Evolutionary conservation across 192 early-diverging fungal species (phyloP), one percentile per base, ranked within the genome.

Genomic region (Rhizoclosmatium sp.): DNA sequence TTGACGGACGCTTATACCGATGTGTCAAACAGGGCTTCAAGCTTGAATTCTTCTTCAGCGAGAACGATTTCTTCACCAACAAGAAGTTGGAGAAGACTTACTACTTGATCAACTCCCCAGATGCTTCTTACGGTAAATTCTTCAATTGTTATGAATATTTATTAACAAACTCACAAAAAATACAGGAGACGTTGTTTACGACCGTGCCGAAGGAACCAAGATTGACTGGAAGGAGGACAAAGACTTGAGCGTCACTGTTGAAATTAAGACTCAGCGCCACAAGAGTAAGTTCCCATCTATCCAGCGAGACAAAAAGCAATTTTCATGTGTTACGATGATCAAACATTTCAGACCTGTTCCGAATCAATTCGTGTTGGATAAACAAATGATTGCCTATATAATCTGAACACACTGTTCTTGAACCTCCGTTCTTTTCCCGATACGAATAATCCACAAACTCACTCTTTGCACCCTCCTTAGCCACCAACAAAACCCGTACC

Each of bases 181-280:
- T 82, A 31, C 90, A 51, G 95, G 95, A 59, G 94, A 95, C 80
- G 92, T 96, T 66, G 89, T 97, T 66, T 98, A 95, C 82, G 95
- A 95, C 84, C 92, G 92, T 83, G 96, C 97, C 41, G 92, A 95
- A 84, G 98, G 96, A 45, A 93, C 92, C 49, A 86, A 92, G 69
- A 95, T 99, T 80, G 81, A 94, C 61, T 99, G 98, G 98, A 99
- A 99, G 87, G 95, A 97, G 74, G 96, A 93, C 82, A 94, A 98
- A 89, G 93, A 99, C 85, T 90, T 99, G 59, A 93, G 93, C 74
- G 92, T 98, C 66, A 95, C 90, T 14, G 87, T 98, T 70, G 97
- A 99, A 88, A 93, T 95, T 85, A 97, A 96, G 91, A 99, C 96
- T 87, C 98, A 99, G 90, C 95, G 97, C 69, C 96, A 98, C 89